A percentile compares a stretch with the other conserved stretches of the same genome.
Conservation (phyloP, 192 early-diverging fungal genomes). For the Gamsiella multidivaricata region DNA sequence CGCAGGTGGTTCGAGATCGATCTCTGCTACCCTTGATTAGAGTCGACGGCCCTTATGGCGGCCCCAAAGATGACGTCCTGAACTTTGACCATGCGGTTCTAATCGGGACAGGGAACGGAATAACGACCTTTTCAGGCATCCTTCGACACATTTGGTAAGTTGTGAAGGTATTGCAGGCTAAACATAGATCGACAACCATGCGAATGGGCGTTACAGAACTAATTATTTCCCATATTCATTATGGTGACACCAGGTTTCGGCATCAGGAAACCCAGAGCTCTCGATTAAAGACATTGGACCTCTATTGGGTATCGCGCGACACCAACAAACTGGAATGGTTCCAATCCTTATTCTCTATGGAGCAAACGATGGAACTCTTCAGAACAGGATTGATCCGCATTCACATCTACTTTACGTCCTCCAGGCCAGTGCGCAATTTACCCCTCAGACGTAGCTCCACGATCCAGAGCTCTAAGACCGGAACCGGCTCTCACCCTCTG, state of each 20-base stretch:
- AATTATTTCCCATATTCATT: neutral
- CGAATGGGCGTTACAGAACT: neutral
- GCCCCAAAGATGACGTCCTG: slow-evolving; percentile 80
- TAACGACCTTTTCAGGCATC: slow-evolving; percentile 79
- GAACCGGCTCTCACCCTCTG: neutral
- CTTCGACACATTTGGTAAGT: slow-evolving; percentile 74
- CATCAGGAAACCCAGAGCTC: slow-evolving; percentile 53
- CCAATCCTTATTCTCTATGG: slow-evolving; percentile 46
- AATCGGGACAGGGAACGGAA: slow-evolving; percentile 79
- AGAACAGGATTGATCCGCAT: slow-evolving; percentile 49
- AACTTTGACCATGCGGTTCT: slow-evolving; percentile 72
- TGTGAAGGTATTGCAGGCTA: too few relatives aligned
- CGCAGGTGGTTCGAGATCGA: slow-evolving; percentile 34
- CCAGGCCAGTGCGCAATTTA: neutral
- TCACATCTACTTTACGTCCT: slow-evolving; percentile 48
- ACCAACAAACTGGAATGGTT: slow-evolving; percentile 53
- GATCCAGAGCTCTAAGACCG: neutral
- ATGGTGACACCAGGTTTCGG: slow-evolving; percentile 52
- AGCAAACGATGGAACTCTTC: slow-evolving; percentile 48
- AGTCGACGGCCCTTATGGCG: slow-evolving; percentile 86
- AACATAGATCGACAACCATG: too few relatives aligned
- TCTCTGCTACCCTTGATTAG: slow-evolving; percentile 65
- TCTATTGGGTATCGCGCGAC: slow-evolving; percentile 51
- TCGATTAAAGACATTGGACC: slow-evolving; percentile 36
- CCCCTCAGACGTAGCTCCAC: slow-evolving; percentile 3